Conservation (phyloP, 2,329 filamentous ascomycete genomes). For the Microsporum canis region DNA sequence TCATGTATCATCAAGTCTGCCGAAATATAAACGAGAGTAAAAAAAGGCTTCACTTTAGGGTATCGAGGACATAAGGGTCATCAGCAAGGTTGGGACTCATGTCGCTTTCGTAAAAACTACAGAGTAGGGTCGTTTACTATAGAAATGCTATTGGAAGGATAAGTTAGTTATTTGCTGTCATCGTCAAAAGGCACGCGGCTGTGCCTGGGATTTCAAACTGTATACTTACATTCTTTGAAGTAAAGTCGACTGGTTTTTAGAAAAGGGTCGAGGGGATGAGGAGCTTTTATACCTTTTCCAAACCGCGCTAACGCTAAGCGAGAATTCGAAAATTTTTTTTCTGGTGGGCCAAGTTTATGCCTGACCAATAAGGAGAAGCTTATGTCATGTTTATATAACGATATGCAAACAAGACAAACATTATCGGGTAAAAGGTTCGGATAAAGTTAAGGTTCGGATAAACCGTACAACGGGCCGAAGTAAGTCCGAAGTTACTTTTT, state of each 20-base stretch:
- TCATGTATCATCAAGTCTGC: slow-evolving; percentile 10
- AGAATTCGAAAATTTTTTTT: not conserved
- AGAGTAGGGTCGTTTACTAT: slow-evolving; percentile 88
- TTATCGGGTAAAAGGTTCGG: not conserved
- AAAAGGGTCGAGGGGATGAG: slow-evolving; percentile 3
- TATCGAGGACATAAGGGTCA: slow-evolving; percentile 72
- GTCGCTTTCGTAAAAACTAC: slow-evolving; percentile 86
- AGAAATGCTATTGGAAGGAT: slow-evolving; percentile 58
- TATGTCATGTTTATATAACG: not conserved
- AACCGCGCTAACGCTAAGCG: slow-evolving; percentile 6
- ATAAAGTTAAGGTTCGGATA: not conserved
- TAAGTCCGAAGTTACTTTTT: not conserved
- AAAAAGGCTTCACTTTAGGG: slow-evolving; percentile 73
- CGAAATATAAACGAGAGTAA: slow-evolving; percentile 35
- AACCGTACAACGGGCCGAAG: not conserved
- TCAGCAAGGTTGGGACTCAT: slow-evolving; percentile 85
- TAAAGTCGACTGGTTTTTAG: slow-evolving; percentile 14
- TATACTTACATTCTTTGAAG: slow-evolving; percentile 16
- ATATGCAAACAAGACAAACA: not conserved
- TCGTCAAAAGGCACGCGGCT: not conserved
- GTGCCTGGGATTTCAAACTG: not conserved
- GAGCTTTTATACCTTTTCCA: slow-evolving; percentile 3
- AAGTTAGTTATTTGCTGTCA: slow-evolving; percentile 9
- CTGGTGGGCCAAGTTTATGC: not conserved
- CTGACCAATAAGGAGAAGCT: not conserved